Evolutionary conservation across 371 early-diverging fungal genomes (phyloP).

Genomic region (Rhizopus stolonifer): DNA sequence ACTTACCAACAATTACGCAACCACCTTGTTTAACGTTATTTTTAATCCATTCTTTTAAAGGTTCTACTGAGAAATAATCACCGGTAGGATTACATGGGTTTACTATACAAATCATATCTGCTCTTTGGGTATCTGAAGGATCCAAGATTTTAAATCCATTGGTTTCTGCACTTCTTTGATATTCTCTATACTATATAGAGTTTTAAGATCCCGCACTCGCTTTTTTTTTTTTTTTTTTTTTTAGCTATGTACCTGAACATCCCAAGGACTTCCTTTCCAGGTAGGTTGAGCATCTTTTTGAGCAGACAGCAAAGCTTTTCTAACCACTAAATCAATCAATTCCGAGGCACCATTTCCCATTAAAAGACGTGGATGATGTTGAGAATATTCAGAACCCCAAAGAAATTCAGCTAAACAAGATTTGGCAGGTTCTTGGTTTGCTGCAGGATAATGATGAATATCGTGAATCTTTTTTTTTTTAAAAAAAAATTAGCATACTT

Average conservation of each 20-base stretch:
- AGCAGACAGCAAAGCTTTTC: constrained; percentile 62
- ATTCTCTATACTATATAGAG: constrained; percentile 83
- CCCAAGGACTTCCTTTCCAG: constrained; percentile 85
- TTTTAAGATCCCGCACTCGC: too few relatives aligned
- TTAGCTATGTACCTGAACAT: constrained; percentile 72
- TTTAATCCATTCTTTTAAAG: constrained; percentile 67
- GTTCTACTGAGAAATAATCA: constrained; percentile 70
- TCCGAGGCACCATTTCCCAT: constrained; percentile 88
- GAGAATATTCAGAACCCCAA: constrained; percentile 61
- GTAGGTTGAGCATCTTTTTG: constrained; percentile 33
- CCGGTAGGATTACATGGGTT: constrained; percentile 91
- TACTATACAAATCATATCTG: constrained; percentile 73
- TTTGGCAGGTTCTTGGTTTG: constrained; percentile 87
- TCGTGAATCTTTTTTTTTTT: constrained; percentile 53
- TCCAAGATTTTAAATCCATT: constrained; percentile 64
- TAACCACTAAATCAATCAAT: constrained; percentile 80
- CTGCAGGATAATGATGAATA: constrained; percentile 85
- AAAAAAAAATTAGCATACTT: neutral
- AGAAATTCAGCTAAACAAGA: constrained; percentile 76
- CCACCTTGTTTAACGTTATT: constrained; percentile 67
- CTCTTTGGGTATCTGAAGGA: constrained; percentile 48
- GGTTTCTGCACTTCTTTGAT: constrained; percentile 79
- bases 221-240: too few relatives aligned
- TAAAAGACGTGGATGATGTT: constrained; percentile 57
- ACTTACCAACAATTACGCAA: constrained; percentile 70